Percentiles rank a stretch among this genome's conserved stretches.
These are phyloP conservation scores for Triticum urartu DNA, from an alignment of 176 grass and related monocot genomes.

Conservation along the genomic window DNA sequence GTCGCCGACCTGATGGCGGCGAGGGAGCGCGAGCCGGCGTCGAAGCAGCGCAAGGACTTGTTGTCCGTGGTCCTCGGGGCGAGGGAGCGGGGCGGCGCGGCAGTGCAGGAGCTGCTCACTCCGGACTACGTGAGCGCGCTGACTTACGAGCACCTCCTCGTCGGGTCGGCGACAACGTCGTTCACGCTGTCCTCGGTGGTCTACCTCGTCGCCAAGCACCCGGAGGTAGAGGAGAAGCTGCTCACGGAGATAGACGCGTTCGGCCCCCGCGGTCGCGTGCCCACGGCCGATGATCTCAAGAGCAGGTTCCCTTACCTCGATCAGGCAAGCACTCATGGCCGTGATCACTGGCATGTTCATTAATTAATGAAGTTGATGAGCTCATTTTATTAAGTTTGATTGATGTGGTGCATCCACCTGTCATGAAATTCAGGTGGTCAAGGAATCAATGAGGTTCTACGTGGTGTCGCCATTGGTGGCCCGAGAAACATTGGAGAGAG, in stretches of 20 bases:
- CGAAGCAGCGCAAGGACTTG: conserved; percentile 27
- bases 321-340: conserved; percentile 10
- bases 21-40: background rate
- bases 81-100: background rate
- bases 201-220: conserved; percentile 50
- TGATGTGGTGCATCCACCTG: too few species aligned
- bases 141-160: conserved; percentile 52
- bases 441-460: conserved; percentile 58
- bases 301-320: conserved; percentile 50
- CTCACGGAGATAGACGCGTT: conserved; percentile 41
- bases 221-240: conserved; percentile 50
- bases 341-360: too few species aligned
- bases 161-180: conserved; percentile 41
- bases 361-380: too few species aligned
- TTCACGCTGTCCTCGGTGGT: conserved; percentile 45
- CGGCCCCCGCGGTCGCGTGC: conserved; percentile 3
- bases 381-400: too few species aligned
- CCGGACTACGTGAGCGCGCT: conserved; percentile 45
- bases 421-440: conserved; percentile 28
- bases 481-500: conserved; percentile 28
- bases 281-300: conserved; percentile 40
- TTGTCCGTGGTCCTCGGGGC: conserved; percentile 40
- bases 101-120: conserved; percentile 33
- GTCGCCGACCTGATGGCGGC: conserved; percentile 10
- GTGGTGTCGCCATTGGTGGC: conserved; percentile 47